These are phyloP conservation scores for Neoascochyta sp. DNA, from an alignment of 2,329 filamentous ascomycete species.

Conservation along the genomic window DNA sequence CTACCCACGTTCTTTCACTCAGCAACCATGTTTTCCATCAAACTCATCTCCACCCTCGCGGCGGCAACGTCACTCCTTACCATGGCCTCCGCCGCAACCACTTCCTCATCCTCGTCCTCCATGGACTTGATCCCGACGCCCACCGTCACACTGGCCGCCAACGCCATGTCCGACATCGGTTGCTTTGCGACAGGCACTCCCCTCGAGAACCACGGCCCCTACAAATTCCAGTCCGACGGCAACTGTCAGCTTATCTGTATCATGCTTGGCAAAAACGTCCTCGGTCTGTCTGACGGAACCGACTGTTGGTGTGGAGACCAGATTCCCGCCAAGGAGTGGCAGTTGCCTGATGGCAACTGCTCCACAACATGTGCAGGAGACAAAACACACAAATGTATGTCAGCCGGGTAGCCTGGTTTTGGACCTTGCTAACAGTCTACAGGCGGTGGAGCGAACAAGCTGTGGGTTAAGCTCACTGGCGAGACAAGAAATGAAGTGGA, in stretches of 20 bases:
- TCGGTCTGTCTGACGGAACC: conserved; percentile 58
- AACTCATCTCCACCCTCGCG: conserved; percentile 27
- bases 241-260: conserved; percentile 54
- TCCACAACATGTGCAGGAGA: conserved; percentile 63
- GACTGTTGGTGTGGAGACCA: conserved; percentile 71
- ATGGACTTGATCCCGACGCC: conserved; percentile 15
- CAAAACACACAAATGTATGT: conserved; percentile 60
- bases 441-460: conserved; percentile 57
- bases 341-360: conserved; percentile 60
- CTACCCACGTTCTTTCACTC: conserved; percentile 5
- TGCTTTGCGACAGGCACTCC: conserved; percentile 52
- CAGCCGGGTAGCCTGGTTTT: not conserved
- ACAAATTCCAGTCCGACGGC: conserved; percentile 53
- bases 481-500: conserved; percentile 39
- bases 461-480: conserved; percentile 53
- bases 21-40: conserved; percentile 34
- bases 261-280: conserved; percentile 51
- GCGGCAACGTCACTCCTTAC: conserved; percentile 31
- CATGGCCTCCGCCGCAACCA: conserved; percentile 19
- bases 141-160: conserved; percentile 26
- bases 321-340: conserved; percentile 56
- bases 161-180: conserved; percentile 40
- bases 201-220: conserved; percentile 48
- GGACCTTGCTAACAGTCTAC: conserved; percentile 17
- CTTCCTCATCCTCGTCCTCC: conserved; percentile 16